Conservation (phyloP, 495 filamentous ascomycete species). For the Clohesyomyces aquaticus region DNA sequence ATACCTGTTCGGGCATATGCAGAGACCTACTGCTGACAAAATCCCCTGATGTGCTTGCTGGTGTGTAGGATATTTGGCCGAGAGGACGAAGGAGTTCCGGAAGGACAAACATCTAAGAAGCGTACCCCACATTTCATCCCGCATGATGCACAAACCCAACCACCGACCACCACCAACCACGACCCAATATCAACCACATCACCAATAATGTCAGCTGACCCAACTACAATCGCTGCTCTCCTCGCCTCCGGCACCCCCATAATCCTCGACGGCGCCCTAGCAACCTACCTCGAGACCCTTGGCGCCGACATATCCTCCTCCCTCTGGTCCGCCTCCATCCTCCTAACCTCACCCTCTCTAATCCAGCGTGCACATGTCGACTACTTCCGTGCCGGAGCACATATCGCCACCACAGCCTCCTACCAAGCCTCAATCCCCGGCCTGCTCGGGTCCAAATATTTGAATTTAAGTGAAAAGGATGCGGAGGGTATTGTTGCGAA, state of each 20-base stretch:
- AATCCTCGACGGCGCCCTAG: slow-evolving; percentile 46
- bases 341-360: slow-evolving; percentile 33
- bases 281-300: slow-evolving; percentile 44
- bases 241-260: slow-evolving; percentile 12
- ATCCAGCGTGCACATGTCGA: slow-evolving; percentile 42
- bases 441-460: slow-evolving; percentile 36
- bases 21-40: no score
- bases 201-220: no score
- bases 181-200: slow-evolving; percentile 1
- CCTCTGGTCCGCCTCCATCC: slow-evolving; percentile 44
- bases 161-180: neutral
- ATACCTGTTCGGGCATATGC: no score
- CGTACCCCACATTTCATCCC: no score
- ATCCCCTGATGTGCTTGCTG: no score
- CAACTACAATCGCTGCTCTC: slow-evolving; percentile 11
- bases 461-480: slow-evolving; percentile 23
- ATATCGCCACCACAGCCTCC: slow-evolving; percentile 45
- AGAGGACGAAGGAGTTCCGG: no score
- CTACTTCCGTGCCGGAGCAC: slow-evolving; percentile 44
- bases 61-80: no score
- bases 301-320: slow-evolving; percentile 40
- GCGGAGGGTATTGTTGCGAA: slow-evolving; percentile 35
- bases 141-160: no score
- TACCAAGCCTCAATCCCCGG: slow-evolving; percentile 46
- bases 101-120: no score